A percentile compares a stretch with the other conserved stretches of the same genome.
These are phyloP conservation scores for Populus alba DNA, from an alignment of 345 rosid genomes.

Conservation along the genomic window DNA sequence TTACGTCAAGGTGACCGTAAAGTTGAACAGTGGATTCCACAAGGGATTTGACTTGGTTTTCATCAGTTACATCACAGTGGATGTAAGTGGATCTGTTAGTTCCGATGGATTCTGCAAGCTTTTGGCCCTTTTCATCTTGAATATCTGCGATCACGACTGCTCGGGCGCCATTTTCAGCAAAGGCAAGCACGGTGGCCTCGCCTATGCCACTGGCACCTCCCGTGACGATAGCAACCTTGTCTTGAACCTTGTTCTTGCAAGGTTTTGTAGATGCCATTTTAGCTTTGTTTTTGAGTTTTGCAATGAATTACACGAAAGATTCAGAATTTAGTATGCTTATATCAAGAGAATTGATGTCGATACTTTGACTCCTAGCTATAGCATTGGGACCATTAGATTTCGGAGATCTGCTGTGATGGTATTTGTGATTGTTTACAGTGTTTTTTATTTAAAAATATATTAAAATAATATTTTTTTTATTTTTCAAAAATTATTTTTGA, in stretches of 20 bases:
- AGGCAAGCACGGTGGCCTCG: slow-evolving; percentile 17
- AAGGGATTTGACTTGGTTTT: slow-evolving; percentile 35
- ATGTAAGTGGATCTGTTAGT: slow-evolving; percentile 13
- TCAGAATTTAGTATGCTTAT: too few relatives aligned
- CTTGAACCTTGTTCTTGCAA: slow-evolving; percentile 7
- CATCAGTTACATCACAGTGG: slow-evolving; percentile 37
- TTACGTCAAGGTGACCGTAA: slow-evolving; percentile 28
- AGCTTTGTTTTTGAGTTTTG: too few relatives aligned
- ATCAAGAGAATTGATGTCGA: too few relatives aligned
- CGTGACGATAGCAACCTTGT: slow-evolving; percentile 25
- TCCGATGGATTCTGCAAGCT: slow-evolving; percentile 28
- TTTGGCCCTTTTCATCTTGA: slow-evolving; percentile 27
- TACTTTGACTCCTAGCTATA: too few relatives aligned
- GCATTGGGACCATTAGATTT: too few relatives aligned
- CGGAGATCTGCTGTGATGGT: too few relatives aligned
- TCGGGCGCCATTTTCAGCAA: slow-evolving; percentile 24
- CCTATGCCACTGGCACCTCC: slow-evolving; percentile 34
- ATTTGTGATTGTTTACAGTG: too few relatives aligned
- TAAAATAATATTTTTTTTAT: too few relatives aligned
- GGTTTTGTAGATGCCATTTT: not conserved
- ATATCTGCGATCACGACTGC: slow-evolving; percentile 36
- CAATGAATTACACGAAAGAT: too few relatives aligned
- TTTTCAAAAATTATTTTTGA: too few relatives aligned
- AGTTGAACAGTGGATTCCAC: slow-evolving; percentile 25
- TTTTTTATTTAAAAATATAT: too few relatives aligned